phyloP scores from a whole-genome alignment of 106 monocot genomes.

The Agapanthus africanus region DNA sequence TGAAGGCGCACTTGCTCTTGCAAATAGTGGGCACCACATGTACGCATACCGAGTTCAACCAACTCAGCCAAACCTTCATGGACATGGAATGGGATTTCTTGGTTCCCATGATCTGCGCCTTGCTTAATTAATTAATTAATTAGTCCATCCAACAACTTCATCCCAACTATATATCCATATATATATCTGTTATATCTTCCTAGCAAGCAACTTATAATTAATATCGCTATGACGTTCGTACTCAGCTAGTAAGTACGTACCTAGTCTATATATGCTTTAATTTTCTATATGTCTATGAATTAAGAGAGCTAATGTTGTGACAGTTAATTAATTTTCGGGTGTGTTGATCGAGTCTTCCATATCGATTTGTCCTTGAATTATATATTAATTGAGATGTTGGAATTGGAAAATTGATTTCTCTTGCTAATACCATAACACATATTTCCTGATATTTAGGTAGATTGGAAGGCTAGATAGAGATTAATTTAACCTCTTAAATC shows the following conservation, averaged over 20 bases:
- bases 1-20: constrained; percentile 35
- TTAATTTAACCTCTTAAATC: neutral
- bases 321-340: neutral
- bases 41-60: constrained; percentile 61
- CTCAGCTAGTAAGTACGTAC: neutral
- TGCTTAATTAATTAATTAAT: constrained; percentile 19
- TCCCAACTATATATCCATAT: neutral
- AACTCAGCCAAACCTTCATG: constrained; percentile 73
- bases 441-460: too few species aligned
- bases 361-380: neutral
- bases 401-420: neutral
- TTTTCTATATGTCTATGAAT: too few species aligned
- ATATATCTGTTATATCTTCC: too few species aligned
- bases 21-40: constrained; percentile 33
- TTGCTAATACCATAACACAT: too few species aligned
- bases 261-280: neutral
- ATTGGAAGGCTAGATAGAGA: neutral
- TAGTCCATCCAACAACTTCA: neutral
- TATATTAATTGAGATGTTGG: neutral
- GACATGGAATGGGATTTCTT: constrained; percentile 34
- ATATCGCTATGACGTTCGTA: neutral
- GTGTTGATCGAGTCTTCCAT: neutral
- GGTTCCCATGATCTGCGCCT: constrained; percentile 67
- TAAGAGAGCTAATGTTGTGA: too few species aligned
- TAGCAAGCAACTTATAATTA: neutral